Base-by-base conservation (phyloP, 139 green algal species). In the Eudorina sp. region DNA sequence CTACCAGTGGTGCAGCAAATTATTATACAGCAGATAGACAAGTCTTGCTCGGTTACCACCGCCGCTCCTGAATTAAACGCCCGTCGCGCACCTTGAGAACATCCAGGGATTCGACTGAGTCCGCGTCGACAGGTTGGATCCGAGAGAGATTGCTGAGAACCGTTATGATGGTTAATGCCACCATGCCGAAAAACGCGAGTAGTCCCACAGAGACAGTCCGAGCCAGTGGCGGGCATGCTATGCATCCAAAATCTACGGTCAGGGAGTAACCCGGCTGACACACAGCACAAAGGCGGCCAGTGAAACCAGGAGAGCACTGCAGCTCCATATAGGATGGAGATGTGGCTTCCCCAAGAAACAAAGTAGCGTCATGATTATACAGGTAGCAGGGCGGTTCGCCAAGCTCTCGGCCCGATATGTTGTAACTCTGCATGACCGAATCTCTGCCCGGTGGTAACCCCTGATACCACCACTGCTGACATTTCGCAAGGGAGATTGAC, bases 291-390 rank as follows among this genome's bases (percentile, higher is more conserved):
- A 84, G 53, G 34, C 40, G 34, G 21, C 77, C 77, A 13, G 77
- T 70, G 53, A 72, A 84, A 25, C 77, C 77, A 5, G 34, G 18
- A 9, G 53, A 23, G 34, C 77, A 84, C 51, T 84, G 77, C 5
- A 68, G n/a, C 1, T 19, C 9, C 31, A 66, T 9, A n/a, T 83
- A 83, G 43, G n/a, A n/a, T n/a, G n/a, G n/a, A n/a, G 68, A 76
- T 9, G 34, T 25, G 19, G 6, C 62, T 9, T 40, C 62, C 9
- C 11, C 48, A 9, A 21, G 11, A 13, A 55, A 55, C 11, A 55
- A 9, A 16, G 62, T 25, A n/a, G n/a, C n/a, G n/a, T n/a, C n/a
- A 29, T 72, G 11, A 29, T 72, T 36, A 29, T 40, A 72, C 62
- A 72, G 31, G 2, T 40, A 38, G 21, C 62, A 72, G 62, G 62